A percentile compares a stretch with the other conserved stretches of the same genome.
Evolutionary conservation across 2,329 filamentous ascomycete genomes (phyloP).

Genomic region (Ophiostoma ips): DNA sequence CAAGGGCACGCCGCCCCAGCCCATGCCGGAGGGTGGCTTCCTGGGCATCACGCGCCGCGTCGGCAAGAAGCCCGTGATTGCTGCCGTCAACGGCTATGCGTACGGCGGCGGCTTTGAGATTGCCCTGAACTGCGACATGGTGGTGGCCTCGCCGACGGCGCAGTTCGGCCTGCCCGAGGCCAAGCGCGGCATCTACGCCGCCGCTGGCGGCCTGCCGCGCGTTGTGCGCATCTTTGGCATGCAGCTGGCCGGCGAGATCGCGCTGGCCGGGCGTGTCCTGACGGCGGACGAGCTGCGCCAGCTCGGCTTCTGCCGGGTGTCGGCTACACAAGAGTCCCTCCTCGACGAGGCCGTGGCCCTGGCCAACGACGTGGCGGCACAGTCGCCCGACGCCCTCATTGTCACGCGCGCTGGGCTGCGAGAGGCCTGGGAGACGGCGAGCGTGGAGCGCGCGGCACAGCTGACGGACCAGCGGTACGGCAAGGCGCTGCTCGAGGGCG

Average conservation of each 20-base stretch:
- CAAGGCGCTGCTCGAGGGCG: constrained; percentile 13
- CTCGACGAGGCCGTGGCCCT: constrained; percentile 36
- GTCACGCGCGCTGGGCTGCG: constrained; percentile 58
- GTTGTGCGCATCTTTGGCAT: constrained; percentile 51
- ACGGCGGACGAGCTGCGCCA: constrained; percentile 41
- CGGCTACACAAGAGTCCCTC: constrained; percentile 32
- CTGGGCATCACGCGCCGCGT: constrained; percentile 31
- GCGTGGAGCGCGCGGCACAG: constrained; percentile 16
- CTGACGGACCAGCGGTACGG: constrained; percentile 16
- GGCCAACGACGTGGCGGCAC: constrained; percentile 46
- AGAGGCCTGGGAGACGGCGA: constrained; percentile 50
- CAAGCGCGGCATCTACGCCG: constrained; percentile 53
- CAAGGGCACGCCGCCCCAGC: constrained; percentile 15
- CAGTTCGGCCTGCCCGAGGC: constrained; percentile 52
- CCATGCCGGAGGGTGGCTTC: constrained; percentile 13
- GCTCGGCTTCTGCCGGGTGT: constrained; percentile 48
- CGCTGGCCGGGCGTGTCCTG: constrained; percentile 47
- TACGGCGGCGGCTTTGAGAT: constrained; percentile 50
- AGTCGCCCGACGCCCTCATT: constrained; percentile 63
- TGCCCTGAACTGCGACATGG: constrained; percentile 44
- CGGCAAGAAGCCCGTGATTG: constrained; percentile 48
- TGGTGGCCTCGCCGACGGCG: constrained; percentile 37
- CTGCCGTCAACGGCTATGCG: constrained; percentile 47
- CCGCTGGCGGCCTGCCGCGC: constrained; percentile 56
- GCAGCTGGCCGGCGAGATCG: constrained; percentile 58